Evolutionary conservation across 148 eudicot genomes (phyloP).

Genomic region (Chenopodium quinoa): DNA sequence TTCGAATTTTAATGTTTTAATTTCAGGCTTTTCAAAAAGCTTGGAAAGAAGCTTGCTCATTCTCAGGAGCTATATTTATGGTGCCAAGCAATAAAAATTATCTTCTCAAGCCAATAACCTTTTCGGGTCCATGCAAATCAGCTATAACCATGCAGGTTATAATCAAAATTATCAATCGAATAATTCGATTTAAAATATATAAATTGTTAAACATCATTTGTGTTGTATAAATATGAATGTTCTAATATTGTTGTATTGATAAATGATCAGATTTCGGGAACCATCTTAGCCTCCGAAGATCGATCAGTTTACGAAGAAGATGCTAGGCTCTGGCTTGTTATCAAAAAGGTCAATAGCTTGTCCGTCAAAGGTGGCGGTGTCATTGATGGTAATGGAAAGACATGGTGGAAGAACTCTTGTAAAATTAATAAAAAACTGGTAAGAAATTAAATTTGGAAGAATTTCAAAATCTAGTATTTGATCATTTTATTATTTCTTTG

Average conservation of each 20-base stretch:
- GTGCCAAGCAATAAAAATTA: slow-evolving; percentile 45
- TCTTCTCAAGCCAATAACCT: slow-evolving; percentile 55
- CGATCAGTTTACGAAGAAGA: slow-evolving; percentile 44
- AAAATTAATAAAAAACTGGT: slow-evolving; percentile 53
- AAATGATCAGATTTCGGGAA: slow-evolving; percentile 50
- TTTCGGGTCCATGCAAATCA: slow-evolving; percentile 65
- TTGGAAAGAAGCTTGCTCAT: slow-evolving; percentile 62
- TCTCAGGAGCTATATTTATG: slow-evolving; percentile 25
- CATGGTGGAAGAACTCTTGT: slow-evolving; percentile 88
- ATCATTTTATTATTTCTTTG: neutral
- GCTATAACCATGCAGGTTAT: slow-evolving; percentile 45
- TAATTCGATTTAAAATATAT: too few species aligned
- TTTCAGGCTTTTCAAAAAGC: slow-evolving; percentile 63
- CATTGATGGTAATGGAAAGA: slow-evolving; percentile 65
- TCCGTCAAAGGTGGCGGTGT: slow-evolving; percentile 57
- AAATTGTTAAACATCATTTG: too few species aligned
- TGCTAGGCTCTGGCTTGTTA: slow-evolving; percentile 48
- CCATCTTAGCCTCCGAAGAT: slow-evolving; percentile 47
- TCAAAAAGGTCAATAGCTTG: slow-evolving; percentile 39
- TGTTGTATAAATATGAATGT: too few species aligned
- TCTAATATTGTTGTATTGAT: neutral
- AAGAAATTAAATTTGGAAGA: slow-evolving; percentile 10
- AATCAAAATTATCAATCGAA: neutral
- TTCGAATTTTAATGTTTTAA: too few species aligned
- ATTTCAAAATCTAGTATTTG: too few species aligned